phyloP scores from a whole-genome alignment of 441 rosid genomes.

The Gossypium aridum region DNA sequence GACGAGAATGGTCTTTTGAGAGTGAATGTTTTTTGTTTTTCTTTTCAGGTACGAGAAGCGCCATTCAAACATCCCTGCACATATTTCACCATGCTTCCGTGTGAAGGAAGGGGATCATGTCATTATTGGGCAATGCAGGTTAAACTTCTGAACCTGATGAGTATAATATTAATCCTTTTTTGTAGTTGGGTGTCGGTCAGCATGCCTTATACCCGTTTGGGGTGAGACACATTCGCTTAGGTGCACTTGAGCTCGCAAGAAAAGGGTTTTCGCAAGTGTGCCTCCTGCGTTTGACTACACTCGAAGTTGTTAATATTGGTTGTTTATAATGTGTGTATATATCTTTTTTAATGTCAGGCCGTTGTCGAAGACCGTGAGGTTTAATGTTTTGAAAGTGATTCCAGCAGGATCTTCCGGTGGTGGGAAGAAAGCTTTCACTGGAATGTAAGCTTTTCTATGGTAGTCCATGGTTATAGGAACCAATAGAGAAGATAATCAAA shows the following conservation, averaged over 20 bases:
- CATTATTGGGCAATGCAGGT: not conserved
- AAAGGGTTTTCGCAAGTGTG: no score
- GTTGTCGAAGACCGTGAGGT: not conserved
- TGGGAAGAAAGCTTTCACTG: not conserved
- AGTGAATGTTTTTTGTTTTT: conserved; percentile 14
- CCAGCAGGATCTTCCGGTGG: not conserved
- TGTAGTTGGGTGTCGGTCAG: no score
- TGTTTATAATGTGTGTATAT: not conserved
- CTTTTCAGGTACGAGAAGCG: not conserved
- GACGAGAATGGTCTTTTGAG: not conserved
- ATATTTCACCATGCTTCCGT: not conserved
- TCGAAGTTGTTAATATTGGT: not conserved
- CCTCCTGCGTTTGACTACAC: no score
- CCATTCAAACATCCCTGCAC: not conserved
- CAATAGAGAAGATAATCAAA: not conserved
- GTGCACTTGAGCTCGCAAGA: no score
- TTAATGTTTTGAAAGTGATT: not conserved
- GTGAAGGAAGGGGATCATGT: not conserved
- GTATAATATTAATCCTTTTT: no score
- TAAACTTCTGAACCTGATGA: not conserved
- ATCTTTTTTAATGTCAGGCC: not conserved
- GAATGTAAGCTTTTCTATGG: not conserved
- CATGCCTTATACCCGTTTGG: no score
- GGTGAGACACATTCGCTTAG: no score
- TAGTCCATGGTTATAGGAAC: not conserved